Evolutionary conservation across 441 rosid species (phyloP), one percentile per base, ranked within the genome.

Genomic region (Adansonia grandidieri): DNA sequence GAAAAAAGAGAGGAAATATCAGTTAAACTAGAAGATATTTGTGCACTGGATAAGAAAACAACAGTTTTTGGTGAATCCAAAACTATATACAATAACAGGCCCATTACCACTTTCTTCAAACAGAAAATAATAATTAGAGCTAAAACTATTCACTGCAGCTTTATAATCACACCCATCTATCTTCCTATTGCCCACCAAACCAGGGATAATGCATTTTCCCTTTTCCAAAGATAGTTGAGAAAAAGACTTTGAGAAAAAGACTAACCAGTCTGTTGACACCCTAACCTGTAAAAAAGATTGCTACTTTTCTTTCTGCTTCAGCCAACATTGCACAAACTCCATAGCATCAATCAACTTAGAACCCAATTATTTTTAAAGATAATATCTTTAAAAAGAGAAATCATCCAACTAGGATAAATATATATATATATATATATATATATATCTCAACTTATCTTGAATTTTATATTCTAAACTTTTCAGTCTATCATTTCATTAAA

Each of bases 1-100:
- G 65, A 47, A 57, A 10, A 9, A 3, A 2, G 56, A 17, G 15
- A 64, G 78, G 86, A 83, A 73, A 75, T 75, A 78, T 74, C 70
- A 83, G 54, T 64, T 24, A 60, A 58, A 71, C 66, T 61, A 75
- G 56, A 80, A 65, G 57, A 81, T 37, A 37, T 10, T 76, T 42
- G 45, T 50, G 73, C 79, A 77, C 78, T 63, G 75, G 76, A 76
- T 24, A 77, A 20, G 24, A 75, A 15, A 24, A 51, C 7, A 4
- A 37, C n/a, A 77, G 17, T 45, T 28, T 48, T 62, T 9, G n/a
- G 71, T 45, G 60, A 62, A 75, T 58, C 14, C 24, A 28, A 74
- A 61, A 74, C 57, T 8, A 74, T 60, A 22, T 44, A 44, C 40
- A 60, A 22, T 24, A 60, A 44, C 44, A 45, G 24, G 22, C 24